phyloP scores from a whole-genome alignment of 495 filamentous ascomycete genomes.

The Xylaria intraflava region DNA sequence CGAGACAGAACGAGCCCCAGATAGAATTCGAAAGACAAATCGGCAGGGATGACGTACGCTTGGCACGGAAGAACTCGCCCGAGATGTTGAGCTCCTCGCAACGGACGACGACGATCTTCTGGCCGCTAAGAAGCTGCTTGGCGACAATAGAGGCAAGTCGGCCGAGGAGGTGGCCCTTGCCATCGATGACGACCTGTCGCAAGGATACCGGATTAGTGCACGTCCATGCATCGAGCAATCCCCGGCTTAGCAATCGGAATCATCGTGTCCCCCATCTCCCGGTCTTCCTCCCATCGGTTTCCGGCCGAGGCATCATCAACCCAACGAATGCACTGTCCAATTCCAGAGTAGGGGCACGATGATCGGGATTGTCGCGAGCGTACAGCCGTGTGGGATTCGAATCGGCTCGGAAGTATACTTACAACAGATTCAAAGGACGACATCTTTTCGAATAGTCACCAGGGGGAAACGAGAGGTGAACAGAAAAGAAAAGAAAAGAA shows the following conservation, averaged over 20 bases:
- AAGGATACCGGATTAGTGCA: not conserved
- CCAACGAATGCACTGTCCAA: too few relatives aligned
- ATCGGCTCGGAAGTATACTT: slow-evolving; percentile 56
- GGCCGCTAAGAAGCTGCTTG: slow-evolving; percentile 98
- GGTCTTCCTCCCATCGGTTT: not conserved
- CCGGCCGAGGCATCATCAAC: not conserved
- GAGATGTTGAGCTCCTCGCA: slow-evolving; percentile 99
- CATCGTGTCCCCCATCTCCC: too few relatives aligned
- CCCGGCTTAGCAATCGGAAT: not conserved
- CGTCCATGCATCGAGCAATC: not conserved
- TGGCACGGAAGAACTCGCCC: slow-evolving; percentile 99
- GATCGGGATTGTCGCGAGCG: not conserved
- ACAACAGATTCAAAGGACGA: slow-evolving; percentile 96
- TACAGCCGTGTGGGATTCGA: slow-evolving; percentile 1
- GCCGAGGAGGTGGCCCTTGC: slow-evolving; percentile 99
- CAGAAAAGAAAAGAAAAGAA: slow-evolving; percentile 25
- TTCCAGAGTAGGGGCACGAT: not conserved
- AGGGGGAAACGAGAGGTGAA: slow-evolving; percentile 19
- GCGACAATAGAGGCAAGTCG: slow-evolving; percentile 97
- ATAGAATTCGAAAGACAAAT: not conserved
- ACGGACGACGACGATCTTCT: slow-evolving; percentile 98
- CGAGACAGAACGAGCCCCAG: not conserved
- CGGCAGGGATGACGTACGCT: slow-evolving; percentile 70
- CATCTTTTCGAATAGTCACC: slow-evolving; percentile 65
- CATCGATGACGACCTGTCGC: slow-evolving; percentile 88